These are phyloP conservation scores for Postia placenta DNA, from an alignment of 768 basidiomycete genomes.

Conservation along the genomic window DNA sequence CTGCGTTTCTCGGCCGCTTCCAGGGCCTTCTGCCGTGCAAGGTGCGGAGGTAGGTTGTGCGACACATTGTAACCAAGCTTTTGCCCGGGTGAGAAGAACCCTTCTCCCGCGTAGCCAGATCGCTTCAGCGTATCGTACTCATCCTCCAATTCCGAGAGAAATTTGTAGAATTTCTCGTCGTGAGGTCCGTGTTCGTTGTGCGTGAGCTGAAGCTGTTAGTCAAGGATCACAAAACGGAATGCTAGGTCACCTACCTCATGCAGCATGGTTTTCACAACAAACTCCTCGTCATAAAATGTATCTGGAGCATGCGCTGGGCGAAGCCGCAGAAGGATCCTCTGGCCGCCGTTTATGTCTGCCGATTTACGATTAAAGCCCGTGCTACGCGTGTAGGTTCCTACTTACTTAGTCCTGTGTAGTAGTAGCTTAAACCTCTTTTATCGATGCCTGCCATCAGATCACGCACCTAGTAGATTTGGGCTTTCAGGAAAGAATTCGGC, in stretches of 20 bases:
- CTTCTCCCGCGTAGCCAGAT: constrained; percentile 86
- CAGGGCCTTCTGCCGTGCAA: constrained; percentile 62
- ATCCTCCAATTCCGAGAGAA: constrained; percentile 66
- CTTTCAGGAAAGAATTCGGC: constrained; percentile 84
- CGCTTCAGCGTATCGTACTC: constrained; percentile 78
- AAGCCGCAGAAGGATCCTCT: constrained; percentile 79
- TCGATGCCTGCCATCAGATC: not conserved
- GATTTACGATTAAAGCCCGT: not conserved
- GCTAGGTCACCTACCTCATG: constrained; percentile 64
- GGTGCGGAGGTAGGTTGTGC: constrained; percentile 59
- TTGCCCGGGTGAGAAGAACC: constrained; percentile 75
- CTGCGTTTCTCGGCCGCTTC: constrained; percentile 77
- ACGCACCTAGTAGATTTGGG: constrained; percentile 65
- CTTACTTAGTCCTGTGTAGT: constrained; percentile 16
- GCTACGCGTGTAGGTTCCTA: not conserved
- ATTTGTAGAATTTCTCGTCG: constrained; percentile 78
- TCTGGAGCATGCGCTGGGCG: constrained; percentile 63
- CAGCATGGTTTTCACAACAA: constrained; percentile 79
- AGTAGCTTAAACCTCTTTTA: not conserved
- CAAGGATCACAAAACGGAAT: not conserved
- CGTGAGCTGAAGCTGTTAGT: constrained; percentile 49
- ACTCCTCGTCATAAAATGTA: constrained; percentile 70
- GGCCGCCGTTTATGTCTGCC: constrained; percentile 66
- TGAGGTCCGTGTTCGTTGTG: constrained; percentile 90
- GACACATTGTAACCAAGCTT: constrained; percentile 62